These are phyloP conservation scores for Colletotrichum somersetense DNA, from an alignment of 2,329 filamentous ascomycete genomes.

Conservation along the genomic window DNA sequence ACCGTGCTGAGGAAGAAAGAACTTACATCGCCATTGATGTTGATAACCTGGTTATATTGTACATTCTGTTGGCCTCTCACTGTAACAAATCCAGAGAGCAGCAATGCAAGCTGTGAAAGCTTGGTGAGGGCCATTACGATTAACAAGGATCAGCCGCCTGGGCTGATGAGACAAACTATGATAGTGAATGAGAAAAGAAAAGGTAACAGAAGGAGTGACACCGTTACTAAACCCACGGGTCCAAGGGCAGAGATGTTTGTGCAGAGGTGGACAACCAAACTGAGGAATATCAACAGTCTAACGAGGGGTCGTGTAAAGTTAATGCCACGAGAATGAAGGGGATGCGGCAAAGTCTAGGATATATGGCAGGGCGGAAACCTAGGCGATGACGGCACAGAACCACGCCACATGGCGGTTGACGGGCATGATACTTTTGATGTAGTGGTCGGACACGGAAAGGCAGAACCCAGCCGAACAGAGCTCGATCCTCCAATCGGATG, in stretches of 20 bases:
- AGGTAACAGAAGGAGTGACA: slow-evolving; percentile 40
- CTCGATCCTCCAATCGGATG: slow-evolving; percentile 37
- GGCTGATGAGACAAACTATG: slow-evolving; percentile 29
- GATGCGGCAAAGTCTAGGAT: slow-evolving; percentile 29
- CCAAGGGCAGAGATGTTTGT: slow-evolving; percentile 38
- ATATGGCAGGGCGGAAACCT: slow-evolving; percentile 30
- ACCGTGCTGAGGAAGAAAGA: not conserved
- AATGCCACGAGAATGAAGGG: slow-evolving; percentile 10
- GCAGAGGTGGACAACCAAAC: slow-evolving; percentile 25
- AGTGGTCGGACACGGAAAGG: slow-evolving; percentile 31
- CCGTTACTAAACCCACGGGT: slow-evolving; percentile 42
- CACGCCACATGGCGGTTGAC: slow-evolving; percentile 28
- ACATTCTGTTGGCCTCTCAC: slow-evolving; percentile 39
- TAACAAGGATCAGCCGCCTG: slow-evolving; percentile 40
- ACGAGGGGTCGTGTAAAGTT: slow-evolving; percentile 35
- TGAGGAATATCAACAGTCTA: slow-evolving; percentile 27
- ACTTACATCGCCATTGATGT: slow-evolving; percentile 45
- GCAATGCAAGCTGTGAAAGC: slow-evolving; percentile 33
- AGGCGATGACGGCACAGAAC: not conserved
- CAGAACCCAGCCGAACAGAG: slow-evolving; percentile 33
- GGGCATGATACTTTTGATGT: slow-evolving; percentile 12
- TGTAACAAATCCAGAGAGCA: slow-evolving; percentile 36
- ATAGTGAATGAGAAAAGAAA: slow-evolving; percentile 12
- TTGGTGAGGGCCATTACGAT: slow-evolving; percentile 43
- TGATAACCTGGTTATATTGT: slow-evolving; percentile 45